Evolutionary conservation across 257 asterid genomes (phyloP), one percentile per base, ranked within the genome.

Genomic region (Solanum pimpinellifolium): DNA sequence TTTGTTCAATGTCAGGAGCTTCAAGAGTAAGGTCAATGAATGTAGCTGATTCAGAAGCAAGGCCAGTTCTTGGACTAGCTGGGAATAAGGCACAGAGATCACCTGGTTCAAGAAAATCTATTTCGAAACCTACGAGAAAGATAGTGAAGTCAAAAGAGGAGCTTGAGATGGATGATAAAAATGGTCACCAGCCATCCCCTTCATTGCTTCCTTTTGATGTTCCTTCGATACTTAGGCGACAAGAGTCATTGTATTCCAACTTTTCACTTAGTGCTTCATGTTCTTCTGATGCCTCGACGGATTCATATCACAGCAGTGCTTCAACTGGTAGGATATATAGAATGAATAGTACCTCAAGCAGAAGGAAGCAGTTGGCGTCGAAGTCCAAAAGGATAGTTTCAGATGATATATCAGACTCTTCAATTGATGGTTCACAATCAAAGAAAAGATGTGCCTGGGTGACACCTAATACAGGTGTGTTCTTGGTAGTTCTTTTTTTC

Each of bases 391-490:
- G 29, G 68, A 47, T 47, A 16, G 68, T 47, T 80, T 80, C 85
- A 5, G 68, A 80, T 80, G 85, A 80, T 29, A 80, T 80, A 47
- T 27, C 85, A 80, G 44, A 80, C 68, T 47, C 85, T 80, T 80
- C 85, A 47, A 83, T 52, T 75, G 96, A 90, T 70, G 92, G 90
- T 77, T 92, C 89, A 31, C 87, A 86, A 87, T 91, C 90, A 46
- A 94, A 94, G 93, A 97, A 93, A 90, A 95, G 97, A 93, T 97
- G 99, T 90, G 90, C 96, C 83, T 97, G 99, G 99, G 98, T 95
- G 86, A 97, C 98, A 39, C 92, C 96, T 4, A 97, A 90, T 89
- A 94, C 98, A 84, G 98, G 98, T 94, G 95, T 37, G 92, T 68
- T 65, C 60, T 27, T 65, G 18, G 60, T 42, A 23, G 37, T 9